Conservation (phyloP, 2,329 filamentous ascomycete species). For the Furcasterigmium furcatum region DNA sequence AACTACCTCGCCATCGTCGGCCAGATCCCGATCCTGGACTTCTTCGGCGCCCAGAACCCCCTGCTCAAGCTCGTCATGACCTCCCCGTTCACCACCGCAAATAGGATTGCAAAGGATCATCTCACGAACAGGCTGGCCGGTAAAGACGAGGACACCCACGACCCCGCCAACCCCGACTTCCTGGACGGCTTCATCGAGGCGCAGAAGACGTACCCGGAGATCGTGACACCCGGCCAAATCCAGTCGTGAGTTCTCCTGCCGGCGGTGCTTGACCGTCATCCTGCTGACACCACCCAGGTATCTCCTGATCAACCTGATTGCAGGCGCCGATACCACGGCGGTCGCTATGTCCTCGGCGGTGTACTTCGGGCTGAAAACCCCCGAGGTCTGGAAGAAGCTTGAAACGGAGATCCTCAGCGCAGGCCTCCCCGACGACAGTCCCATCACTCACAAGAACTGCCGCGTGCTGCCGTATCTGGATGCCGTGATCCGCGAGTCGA, state of each 20-base stretch:
- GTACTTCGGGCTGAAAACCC: conserved; percentile 43
- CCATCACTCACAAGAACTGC: conserved; percentile 37
- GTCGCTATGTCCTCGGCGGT: conserved; percentile 57
- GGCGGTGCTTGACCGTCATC: conserved; percentile 22
- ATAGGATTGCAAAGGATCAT: background rate
- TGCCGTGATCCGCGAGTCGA: conserved; percentile 53
- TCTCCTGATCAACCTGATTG: conserved; percentile 26
- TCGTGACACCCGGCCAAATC: conserved; percentile 16
- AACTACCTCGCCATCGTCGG: conserved; percentile 46
- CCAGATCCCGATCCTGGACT: conserved; percentile 47
- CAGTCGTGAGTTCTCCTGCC: background rate
- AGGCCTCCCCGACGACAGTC: conserved; percentile 24
- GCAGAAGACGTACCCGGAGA: conserved; percentile 25
- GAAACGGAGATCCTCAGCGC: conserved; percentile 40
- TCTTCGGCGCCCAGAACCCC: conserved; percentile 45
- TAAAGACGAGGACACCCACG: conserved; percentile 3
- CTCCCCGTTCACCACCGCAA: background rate
- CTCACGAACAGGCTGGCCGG: conserved; percentile 10
- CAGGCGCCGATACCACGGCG: conserved; percentile 59
- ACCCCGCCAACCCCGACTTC: conserved; percentile 19
- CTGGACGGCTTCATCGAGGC: conserved; percentile 30
- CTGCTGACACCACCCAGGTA: background rate
- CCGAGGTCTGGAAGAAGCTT: conserved; percentile 34
- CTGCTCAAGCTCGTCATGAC: conserved; percentile 25
- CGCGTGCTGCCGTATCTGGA: conserved; percentile 51